Evolutionary conservation across 1,284 basidiomycete genomes (phyloP).

Genomic region (Cronartium quercuum): DNA sequence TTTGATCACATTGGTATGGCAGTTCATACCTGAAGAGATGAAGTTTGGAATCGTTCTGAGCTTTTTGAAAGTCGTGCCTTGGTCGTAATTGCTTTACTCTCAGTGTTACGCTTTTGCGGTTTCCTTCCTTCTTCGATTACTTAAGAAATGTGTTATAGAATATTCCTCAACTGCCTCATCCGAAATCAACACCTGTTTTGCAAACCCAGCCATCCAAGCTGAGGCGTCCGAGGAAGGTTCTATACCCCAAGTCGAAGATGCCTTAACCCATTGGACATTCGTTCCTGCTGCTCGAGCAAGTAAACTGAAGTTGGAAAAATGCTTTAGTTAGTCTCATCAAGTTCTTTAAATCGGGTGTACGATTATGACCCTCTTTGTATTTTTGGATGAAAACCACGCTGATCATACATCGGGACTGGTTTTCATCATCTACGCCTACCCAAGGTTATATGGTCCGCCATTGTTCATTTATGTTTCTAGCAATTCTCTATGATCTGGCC

Average conservation of each 20-base stretch:
- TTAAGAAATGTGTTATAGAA: background rate
- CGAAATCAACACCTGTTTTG: background rate
- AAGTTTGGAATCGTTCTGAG: background rate
- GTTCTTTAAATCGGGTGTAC: background rate
- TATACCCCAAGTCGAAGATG: too few species aligned
- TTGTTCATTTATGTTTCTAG: background rate
- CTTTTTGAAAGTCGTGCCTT: background rate
- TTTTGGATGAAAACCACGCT: too few species aligned
- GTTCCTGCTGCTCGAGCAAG: background rate
- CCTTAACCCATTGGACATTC: too few species aligned
- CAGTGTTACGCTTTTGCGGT: background rate
- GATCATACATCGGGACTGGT: background rate
- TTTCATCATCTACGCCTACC: background rate
- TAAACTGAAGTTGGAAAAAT: background rate
- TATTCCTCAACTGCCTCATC: background rate
- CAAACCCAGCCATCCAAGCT: background rate
- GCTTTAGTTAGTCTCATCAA: background rate
- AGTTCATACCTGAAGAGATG: background rate
- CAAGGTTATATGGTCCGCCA: background rate
- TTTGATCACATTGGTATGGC: too few species aligned
- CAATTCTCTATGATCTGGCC: background rate
- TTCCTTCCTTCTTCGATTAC: background rate
- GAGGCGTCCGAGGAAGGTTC: too few species aligned
- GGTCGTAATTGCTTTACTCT: background rate
- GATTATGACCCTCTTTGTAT: too few species aligned